Evolutionary conservation across 768 basidiomycete genomes (phyloP).

Genomic region (Fomitopsis serialis): DNA sequence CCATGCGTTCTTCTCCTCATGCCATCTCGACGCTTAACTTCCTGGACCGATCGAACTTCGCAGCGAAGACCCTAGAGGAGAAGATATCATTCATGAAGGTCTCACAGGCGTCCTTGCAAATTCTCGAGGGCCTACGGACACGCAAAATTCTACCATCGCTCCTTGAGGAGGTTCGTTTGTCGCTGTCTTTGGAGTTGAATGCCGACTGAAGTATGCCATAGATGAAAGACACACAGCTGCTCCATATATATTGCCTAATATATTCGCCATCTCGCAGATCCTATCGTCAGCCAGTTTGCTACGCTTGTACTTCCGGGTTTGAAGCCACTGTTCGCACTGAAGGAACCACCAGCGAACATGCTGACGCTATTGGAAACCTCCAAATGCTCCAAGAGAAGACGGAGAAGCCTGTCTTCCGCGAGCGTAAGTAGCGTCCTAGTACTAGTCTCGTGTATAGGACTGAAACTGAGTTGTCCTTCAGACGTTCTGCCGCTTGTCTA

Average conservation of each 20-base stretch:
- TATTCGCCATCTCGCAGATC: constrained; percentile 81
- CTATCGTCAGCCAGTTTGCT: constrained; percentile 81
- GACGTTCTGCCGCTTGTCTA: constrained; percentile 97
- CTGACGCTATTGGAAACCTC: constrained; percentile 89
- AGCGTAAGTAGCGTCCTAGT: constrained; percentile 52
- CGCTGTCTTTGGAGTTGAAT: neutral
- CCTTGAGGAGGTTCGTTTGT: constrained; percentile 87
- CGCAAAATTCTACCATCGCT: constrained; percentile 90
- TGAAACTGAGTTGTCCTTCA: constrained; percentile 29
- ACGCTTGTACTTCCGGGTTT: constrained; percentile 77
- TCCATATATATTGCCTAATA: constrained; percentile 97
- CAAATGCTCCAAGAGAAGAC: constrained; percentile 86
- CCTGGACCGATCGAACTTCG: constrained; percentile 92
- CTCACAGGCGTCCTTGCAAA: constrained; percentile 74
- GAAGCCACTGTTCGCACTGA: constrained; percentile 83
- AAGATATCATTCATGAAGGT: constrained; percentile 94
- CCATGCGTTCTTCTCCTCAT: constrained; percentile 91
- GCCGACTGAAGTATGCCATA: constrained; percentile 18
- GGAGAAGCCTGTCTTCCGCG: constrained; percentile 77
- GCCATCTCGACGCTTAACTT: constrained; percentile 96
- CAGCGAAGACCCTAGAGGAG: constrained; percentile 89
- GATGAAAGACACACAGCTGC: constrained; percentile 92
- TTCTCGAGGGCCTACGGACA: constrained; percentile 80
- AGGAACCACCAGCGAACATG: constrained; percentile 98
- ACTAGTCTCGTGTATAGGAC: neutral